Evolutionary conservation across 345 rosid genomes (phyloP), one percentile per base, ranked within the genome.

Genomic region (Corymbia maculata): DNA sequence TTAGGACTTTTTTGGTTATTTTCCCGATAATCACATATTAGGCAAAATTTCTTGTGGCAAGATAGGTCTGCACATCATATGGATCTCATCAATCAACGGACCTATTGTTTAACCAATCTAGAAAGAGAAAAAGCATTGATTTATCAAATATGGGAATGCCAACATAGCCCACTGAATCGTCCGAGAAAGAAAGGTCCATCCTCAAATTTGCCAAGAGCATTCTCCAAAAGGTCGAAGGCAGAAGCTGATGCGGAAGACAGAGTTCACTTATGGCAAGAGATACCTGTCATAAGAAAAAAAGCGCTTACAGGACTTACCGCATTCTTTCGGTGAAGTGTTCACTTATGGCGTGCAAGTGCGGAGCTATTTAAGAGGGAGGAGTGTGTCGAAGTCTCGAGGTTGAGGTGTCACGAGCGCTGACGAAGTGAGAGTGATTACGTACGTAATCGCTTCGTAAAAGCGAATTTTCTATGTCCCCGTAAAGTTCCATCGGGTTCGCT

Each of bases 111-210:
- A 59, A 59, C 66, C 66, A 11, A 2, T 7, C 66, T 59, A 59
- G 66, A 11, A 59, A 59, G 4, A 59, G 66, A 59, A 59, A 26
- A 26, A 59, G 14, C 66, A 59, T 30, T 24, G 3, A 59, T 8
- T 59, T 2, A 59, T 59, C 66, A 59, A 26, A 26, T 4, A 26
- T 2, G 66, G 26, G 30, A 59, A 59, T 59, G 66, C 66, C 66
- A 59, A 50, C 88, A 55, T 86, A 91, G 92, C 92, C 90, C 86
- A 52, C 93, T 89, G 88, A 91, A 88, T 80, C 88, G 91, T 88
- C 91, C 91, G n/a, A 92, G 93, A 87, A 92, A 90, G 80, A 92
- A 90, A 6, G 91, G 90, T 36, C 93, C 92, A 22, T 90, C 91
- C 32, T 88, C 90, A 86, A 90, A 92, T 51, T 89, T 92, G 49